Percentiles rank a stretch among this genome's conserved stretches.
Conservation (phyloP, 1,139 yeast genomes). For the Hemisphaericaspora subhashii region DNA sequence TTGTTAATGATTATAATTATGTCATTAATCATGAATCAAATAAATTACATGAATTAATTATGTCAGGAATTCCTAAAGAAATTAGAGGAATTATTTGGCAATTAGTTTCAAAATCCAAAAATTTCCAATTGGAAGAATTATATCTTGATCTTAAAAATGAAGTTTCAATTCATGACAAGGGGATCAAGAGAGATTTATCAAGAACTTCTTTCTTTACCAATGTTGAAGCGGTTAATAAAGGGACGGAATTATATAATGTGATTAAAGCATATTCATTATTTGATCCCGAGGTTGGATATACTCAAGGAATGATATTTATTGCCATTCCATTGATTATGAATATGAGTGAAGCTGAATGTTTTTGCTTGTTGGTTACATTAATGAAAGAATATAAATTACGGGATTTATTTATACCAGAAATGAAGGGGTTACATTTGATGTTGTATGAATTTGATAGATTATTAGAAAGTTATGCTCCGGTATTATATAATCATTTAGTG, state of each 20-base stretch:
- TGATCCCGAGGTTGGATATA: slow-evolving; percentile 94
- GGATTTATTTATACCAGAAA: slow-evolving; percentile 76
- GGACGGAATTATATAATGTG: slow-evolving; percentile 66
- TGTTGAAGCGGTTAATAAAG: slow-evolving; percentile 50
- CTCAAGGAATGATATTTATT: slow-evolving; percentile 96
- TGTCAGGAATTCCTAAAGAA: slow-evolving; percentile 79
- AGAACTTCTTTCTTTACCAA: slow-evolving; percentile 80
- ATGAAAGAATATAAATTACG: slow-evolving; percentile 85
- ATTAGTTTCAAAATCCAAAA: slow-evolving; percentile 77
- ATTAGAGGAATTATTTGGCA: slow-evolving; percentile 94
- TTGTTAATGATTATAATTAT: slow-evolving; percentile 68
- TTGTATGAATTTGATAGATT: slow-evolving; percentile 88
- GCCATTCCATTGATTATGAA: slow-evolving; percentile 82
- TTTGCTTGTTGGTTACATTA: slow-evolving; percentile 73
- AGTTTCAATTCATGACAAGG: slow-evolving; percentile 68
- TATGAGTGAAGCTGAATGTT: slow-evolving; percentile 81
- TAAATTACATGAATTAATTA: slow-evolving; percentile 58
- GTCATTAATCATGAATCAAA: slow-evolving; percentile 66
- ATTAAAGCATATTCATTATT: slow-evolving; percentile 81
- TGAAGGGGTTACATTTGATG: slow-evolving; percentile 87
- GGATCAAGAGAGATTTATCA: slow-evolving; percentile 76
- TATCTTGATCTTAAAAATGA: slow-evolving; percentile 52
- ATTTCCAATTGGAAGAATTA: slow-evolving; percentile 69
- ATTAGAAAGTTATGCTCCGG: slow-evolving; percentile 68
- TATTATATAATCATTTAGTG: slow-evolving; percentile 69